Conservation (phyloP, 2,329 filamentous ascomycete genomes). For the Mycogone perniciosa region DNA sequence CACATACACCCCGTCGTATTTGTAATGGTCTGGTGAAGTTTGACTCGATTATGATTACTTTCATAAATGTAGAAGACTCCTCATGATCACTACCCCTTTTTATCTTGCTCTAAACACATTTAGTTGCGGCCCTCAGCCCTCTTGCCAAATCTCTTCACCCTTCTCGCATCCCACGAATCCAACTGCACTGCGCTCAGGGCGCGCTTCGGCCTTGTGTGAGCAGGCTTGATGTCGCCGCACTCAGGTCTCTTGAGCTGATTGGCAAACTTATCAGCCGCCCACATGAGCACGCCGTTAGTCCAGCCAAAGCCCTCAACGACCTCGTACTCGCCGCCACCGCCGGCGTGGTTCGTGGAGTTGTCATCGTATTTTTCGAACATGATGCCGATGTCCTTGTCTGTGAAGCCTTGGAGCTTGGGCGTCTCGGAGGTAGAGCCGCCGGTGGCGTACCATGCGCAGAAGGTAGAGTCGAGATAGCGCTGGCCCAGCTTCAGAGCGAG, state of each 20-base stretch:
- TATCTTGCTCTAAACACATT: not conserved
- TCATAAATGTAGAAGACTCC: no score
- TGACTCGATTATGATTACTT: no score
- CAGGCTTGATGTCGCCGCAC: constrained; percentile 45
- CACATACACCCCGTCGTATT: not conserved
- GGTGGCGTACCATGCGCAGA: constrained; percentile 64
- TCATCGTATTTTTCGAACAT: constrained; percentile 68
- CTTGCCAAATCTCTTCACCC: constrained; percentile 42
- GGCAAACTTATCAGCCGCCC: constrained; percentile 57
- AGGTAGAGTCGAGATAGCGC: constrained; percentile 60
- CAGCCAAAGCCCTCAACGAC: constrained; percentile 67
- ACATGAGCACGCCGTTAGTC: constrained; percentile 63
- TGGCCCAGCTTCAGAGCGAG: constrained; percentile 55
- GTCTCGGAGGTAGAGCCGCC: constrained; percentile 52
- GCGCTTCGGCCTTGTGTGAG: constrained; percentile 29
- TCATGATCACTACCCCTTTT: not conserved
- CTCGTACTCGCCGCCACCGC: constrained; percentile 61
- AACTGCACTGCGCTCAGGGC: constrained; percentile 41
- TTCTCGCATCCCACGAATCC: constrained; percentile 37
- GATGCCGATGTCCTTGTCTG: constrained; percentile 42
- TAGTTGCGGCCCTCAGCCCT: not conserved
- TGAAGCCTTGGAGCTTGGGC: constrained; percentile 43
- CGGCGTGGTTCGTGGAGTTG: constrained; percentile 52
- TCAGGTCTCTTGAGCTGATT: constrained; percentile 48
- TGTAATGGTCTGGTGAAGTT: no score